Base-by-base conservation (phyloP, 139 green algal genomes). In the Chloropicon primus region DNA sequence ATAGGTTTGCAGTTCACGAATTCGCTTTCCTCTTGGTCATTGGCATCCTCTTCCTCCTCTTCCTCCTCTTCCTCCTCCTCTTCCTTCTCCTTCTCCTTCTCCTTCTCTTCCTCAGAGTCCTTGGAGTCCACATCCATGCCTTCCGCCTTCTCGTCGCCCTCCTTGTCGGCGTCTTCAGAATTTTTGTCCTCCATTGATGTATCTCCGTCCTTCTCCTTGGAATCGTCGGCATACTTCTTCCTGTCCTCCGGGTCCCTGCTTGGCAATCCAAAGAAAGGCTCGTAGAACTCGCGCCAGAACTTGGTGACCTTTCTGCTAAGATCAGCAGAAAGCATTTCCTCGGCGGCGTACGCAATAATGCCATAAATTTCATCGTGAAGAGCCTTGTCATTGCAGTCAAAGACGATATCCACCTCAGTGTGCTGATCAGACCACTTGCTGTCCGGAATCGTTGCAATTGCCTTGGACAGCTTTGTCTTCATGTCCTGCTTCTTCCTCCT, bases 251-350 rank as follows among this genome's bases (percentile, higher is more conserved):
- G 72, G 27, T 77, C 77, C 25, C 74, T 27, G 28, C 26, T 28
- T 25, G 81, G 81, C 74, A 96, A 76, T 27, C 89, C 89, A 77
- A 98, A 95, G 76, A 97, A 91, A 0, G 87, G 80, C 87, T 99
- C 94, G 21, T 98, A 72, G 22, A 96, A 89, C 21, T 77, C 72
- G 26, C 85, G 84, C 89, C 91, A 97, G 22, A 96, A 85, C n/a
- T 78, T 73, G 78, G 96, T 79, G 0, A 91, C 85, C 71, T 86
- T 83, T 10, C 73, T 77, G 0, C 21, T 77, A 25, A 80, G 54
- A 41, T 88, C 84, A 0, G 28, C 28, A 10, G 76, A 78, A 71
- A 90, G 78, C 78, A 90, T 89, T 82, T 94, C 89, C 28, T 88
- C 77, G 1, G 90, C 77, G 3, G 84, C 83, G 25, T 89, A 88